phyloP scores from a whole-genome alignment of 148 eudicot species.

The Oxyria digyna region DNA sequence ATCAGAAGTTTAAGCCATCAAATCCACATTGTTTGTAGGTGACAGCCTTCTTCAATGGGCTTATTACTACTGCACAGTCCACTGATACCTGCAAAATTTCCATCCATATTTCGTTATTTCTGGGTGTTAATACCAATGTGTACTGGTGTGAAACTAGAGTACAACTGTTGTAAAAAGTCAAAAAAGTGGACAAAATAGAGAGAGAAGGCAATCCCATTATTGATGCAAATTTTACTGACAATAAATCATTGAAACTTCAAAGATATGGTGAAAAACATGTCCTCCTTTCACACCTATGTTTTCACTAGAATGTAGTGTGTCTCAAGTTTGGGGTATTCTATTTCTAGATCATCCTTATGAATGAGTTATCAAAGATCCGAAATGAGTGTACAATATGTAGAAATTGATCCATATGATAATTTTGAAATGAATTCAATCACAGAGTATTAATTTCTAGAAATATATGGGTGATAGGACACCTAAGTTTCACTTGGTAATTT shows the following conservation, averaged over 20 bases:
- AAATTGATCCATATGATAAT: too few relatives aligned
- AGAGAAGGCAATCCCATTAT: not conserved
- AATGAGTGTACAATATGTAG: too few relatives aligned
- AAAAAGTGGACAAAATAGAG: not conserved
- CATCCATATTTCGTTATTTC: conserved; percentile 5
- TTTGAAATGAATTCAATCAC: too few relatives aligned
- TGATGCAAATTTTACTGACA: not conserved
- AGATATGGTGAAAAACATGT: not conserved
- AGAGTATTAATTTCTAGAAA: too few relatives aligned
- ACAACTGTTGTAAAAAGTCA: not conserved
- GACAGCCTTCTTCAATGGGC: conserved; percentile 69
- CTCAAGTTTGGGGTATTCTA: too few relatives aligned
- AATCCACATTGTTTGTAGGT: conserved; percentile 85
- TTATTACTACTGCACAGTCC: conserved; percentile 71
- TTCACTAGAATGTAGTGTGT: too few relatives aligned
- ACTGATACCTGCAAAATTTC: conserved; percentile 52
- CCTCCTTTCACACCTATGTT: not conserved
- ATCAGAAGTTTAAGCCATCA: conserved; percentile 71
- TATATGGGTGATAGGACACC: too few relatives aligned
- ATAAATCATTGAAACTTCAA: not conserved
- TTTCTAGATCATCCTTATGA: too few relatives aligned
- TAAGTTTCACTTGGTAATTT: not conserved
- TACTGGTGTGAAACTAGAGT: too few relatives aligned
- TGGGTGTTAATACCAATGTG: not conserved
- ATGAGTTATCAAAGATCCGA: too few relatives aligned